Base-by-base conservation (phyloP, 257 asterid species). In the Salvia hispanica region DNA sequence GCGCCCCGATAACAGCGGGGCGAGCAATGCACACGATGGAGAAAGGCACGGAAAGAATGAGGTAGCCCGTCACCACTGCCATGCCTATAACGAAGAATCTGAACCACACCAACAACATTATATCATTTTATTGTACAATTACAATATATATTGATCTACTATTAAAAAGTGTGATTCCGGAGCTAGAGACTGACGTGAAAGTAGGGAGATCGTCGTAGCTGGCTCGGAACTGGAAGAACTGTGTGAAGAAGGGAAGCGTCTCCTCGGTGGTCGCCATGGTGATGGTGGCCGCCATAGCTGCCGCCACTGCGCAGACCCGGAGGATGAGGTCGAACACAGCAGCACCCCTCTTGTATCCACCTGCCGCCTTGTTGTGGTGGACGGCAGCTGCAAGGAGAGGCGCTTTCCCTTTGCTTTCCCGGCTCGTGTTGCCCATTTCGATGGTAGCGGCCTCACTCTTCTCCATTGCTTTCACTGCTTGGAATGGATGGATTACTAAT, bases 241-340 rank as follows among this genome's bases (percentile, higher is more conserved):
- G 98, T 15, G 95, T 89, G 86, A 86, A 87, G 71, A 92, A 90
- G 0, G 97, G 98, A n/a, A 90, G 96, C 2, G 95, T 88, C 63
- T 92, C 82, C 58, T 90, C 88, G n/a, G 95, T 55, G 44, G 96
- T 90, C 50, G 81, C 96, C 98, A 92, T 92, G 72, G 79, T 36
- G 15, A 88, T 72, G 21, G 95, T 74, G 40, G 98, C 91, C 15
- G 77, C 93, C 44, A 89, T 67, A 47, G 93, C 90, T 0, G 91
- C 78, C 0, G 85, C 79, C n/a, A 76, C 78, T 0, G 96, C 95
- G 8, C 87, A 62, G 33, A 88, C 51, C 14, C 98, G 84, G 36
- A 92, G 86, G 56, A 92, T 73, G 14, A 92, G 85, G 79, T 87
- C 96, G 74, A 92, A 90, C 15, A 92, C 81, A 0, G 96, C 78